These are phyloP conservation scores for Besnoitia besnoiti DNA, from an alignment of 169 alveolate species.

Conservation along the genomic window DNA sequence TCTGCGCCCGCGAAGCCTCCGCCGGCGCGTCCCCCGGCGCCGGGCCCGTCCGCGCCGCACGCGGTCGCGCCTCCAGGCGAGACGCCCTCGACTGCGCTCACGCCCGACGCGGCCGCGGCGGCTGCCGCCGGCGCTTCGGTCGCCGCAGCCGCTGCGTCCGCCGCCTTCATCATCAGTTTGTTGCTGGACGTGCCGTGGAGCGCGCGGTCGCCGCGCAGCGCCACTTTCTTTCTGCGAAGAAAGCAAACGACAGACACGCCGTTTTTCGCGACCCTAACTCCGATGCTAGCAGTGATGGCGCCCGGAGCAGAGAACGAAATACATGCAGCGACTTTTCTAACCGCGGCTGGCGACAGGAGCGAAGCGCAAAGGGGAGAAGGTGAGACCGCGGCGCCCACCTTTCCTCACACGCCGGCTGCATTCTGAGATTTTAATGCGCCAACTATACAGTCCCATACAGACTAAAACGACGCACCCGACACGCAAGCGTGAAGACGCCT, in stretches of 20 bases:
- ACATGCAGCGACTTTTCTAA: background rate
- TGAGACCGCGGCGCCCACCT: no score
- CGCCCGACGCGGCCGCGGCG: slow-evolving; percentile 32
- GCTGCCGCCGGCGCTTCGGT: slow-evolving; percentile 52
- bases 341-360: no score
- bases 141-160: slow-evolving; percentile 44
- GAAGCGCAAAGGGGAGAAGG: no score
- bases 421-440: no score
- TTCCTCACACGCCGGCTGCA: no score
- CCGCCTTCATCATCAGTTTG: slow-evolving; percentile 45
- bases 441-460: no score
- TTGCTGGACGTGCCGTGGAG: slow-evolving; percentile 42
- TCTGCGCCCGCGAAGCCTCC: background rate
- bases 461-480: no score
- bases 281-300: background rate
- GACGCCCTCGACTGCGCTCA: slow-evolving; percentile 17
- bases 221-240: slow-evolving; percentile 32
- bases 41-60: background rate
- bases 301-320: background rate
- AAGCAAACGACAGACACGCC: background rate
- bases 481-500: no score
- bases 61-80: background rate
- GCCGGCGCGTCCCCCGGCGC: no score
- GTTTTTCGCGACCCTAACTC: background rate
- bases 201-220: slow-evolving; percentile 29